These are phyloP conservation scores for Condylostoma magnum DNA, from an alignment of 169 alveolate genomes.

Conservation along the genomic window DNA sequence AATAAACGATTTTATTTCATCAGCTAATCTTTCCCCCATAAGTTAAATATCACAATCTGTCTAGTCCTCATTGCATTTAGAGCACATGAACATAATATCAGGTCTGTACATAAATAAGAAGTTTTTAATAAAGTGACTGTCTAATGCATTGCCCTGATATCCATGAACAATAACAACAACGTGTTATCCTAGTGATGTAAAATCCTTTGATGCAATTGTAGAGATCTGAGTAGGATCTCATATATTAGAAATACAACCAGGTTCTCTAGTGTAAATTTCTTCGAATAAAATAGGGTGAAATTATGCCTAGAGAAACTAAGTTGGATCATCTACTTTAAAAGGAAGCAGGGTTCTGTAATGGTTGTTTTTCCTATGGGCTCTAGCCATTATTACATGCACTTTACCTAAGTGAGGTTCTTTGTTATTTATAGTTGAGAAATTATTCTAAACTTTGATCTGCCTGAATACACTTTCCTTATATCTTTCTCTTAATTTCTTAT, in stretches of 20 bases:
- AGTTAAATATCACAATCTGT: slow-evolving; percentile 62
- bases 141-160: slow-evolving; percentile 76
- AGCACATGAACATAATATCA: slow-evolving; percentile 59
- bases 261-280: slow-evolving; percentile 72
- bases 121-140: slow-evolving; percentile 69
- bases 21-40: slow-evolving; percentile 75
- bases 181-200: slow-evolving; percentile 51
- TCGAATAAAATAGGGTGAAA: slow-evolving; percentile 68
- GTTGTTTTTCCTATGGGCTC: slow-evolving; percentile 44
- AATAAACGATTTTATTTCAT: slow-evolving; percentile 58
- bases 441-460: slow-evolving; percentile 43
- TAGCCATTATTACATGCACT: slow-evolving; percentile 56
- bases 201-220: slow-evolving; percentile 44
- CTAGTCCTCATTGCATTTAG: slow-evolving; percentile 66
- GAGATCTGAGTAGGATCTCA: slow-evolving; percentile 35
- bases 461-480: slow-evolving; percentile 65
- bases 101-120: slow-evolving; percentile 58
- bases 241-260: neutral
- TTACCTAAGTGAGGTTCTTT: too few relatives aligned
- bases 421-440: slow-evolving; percentile 55
- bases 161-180: slow-evolving; percentile 81
- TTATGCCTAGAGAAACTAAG: slow-evolving; percentile 49
- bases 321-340: slow-evolving; percentile 57
- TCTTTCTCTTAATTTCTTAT: slow-evolving; percentile 55
- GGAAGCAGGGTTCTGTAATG: slow-evolving; percentile 51